phyloP scores from a whole-genome alignment of 2,329 filamentous ascomycete genomes.

The Emmonsiellopsis sp. region DNA sequence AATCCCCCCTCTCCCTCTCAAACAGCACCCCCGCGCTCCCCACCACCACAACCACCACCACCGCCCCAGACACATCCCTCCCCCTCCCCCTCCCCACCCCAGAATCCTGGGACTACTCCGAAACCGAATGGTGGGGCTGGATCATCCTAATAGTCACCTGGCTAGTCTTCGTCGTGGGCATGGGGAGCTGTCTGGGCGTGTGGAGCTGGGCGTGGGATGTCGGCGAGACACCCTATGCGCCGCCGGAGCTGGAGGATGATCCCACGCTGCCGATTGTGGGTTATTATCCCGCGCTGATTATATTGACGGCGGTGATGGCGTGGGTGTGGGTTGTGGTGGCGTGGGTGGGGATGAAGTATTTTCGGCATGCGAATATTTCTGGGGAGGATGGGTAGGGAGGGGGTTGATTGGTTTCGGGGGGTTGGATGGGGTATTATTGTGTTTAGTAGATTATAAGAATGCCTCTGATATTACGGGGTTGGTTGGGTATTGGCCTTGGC shows the following conservation, averaged over 20 bases:
- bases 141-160: constrained; percentile 83
- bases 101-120: constrained; percentile 78
- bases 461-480: too few relatives aligned
- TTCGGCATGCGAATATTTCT: constrained; percentile 89
- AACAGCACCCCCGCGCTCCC: too few relatives aligned
- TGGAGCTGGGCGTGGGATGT: constrained; percentile 99
- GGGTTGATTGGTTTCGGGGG: too few relatives aligned
- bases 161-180: constrained; percentile 91
- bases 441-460: too few relatives aligned
- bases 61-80: neutral
- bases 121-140: constrained; percentile 98
- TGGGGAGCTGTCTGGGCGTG: constrained; percentile 88
- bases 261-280: constrained; percentile 89
- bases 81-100: constrained; percentile 22
- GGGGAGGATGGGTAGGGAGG: constrained; percentile 41
- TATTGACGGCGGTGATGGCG: constrained; percentile 88
- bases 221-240: constrained; percentile 88
- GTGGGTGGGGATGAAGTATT: constrained; percentile 99
- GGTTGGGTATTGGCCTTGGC: too few relatives aligned
- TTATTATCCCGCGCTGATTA: constrained; percentile 91
- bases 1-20: constrained; percentile 28
- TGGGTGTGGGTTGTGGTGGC: constrained; percentile 98
- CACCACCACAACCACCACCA: constrained; percentile 11
- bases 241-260: constrained; percentile 91
- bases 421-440: too few relatives aligned